Evolutionary conservation across 352 stramenopile genomes (phyloP).

Genomic region (Globisporangium carolinianum): DNA sequence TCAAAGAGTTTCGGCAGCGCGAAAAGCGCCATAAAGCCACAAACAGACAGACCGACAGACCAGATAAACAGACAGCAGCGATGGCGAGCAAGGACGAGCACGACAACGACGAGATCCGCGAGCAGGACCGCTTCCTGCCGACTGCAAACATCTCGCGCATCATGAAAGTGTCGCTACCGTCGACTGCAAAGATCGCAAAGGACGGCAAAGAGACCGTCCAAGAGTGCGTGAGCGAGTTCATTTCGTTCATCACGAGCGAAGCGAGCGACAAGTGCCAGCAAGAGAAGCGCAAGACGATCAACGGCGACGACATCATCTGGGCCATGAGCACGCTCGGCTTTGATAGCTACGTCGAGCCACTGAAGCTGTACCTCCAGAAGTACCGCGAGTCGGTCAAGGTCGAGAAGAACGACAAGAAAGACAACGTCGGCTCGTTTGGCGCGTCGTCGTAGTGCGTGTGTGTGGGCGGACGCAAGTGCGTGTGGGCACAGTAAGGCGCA

Average conservation of each 20-base stretch:
- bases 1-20: too few species aligned
- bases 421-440: slow-evolving; percentile 83
- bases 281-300: slow-evolving; percentile 99
- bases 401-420: slow-evolving; percentile 90
- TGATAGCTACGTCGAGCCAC: slow-evolving; percentile 98
- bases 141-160: slow-evolving; percentile 99
- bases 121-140: slow-evolving; percentile 97
- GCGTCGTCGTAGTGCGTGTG: slow-evolving; percentile 57
- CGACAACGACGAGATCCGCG: slow-evolving; percentile 88
- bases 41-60: not conserved
- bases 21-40: too few species aligned
- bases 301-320: slow-evolving; percentile 99
- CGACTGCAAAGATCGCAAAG: slow-evolving; percentile 99
- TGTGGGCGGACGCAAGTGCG: not conserved
- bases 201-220: slow-evolving; percentile 99
- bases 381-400: slow-evolving; percentile 94
- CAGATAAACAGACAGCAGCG: not conserved
- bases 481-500: not conserved
- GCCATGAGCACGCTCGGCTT: slow-evolving; percentile 99
- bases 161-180: slow-evolving; percentile 98
- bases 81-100: slow-evolving; percentile 83
- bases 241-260: slow-evolving; percentile 99
- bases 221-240: slow-evolving; percentile 99
- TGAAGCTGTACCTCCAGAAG: slow-evolving; percentile 98
- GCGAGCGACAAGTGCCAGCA: slow-evolving; percentile 99